Evolutionary conservation across 352 stramenopile species (phyloP).

Genomic region (Ochromonadaceae sp.): DNA sequence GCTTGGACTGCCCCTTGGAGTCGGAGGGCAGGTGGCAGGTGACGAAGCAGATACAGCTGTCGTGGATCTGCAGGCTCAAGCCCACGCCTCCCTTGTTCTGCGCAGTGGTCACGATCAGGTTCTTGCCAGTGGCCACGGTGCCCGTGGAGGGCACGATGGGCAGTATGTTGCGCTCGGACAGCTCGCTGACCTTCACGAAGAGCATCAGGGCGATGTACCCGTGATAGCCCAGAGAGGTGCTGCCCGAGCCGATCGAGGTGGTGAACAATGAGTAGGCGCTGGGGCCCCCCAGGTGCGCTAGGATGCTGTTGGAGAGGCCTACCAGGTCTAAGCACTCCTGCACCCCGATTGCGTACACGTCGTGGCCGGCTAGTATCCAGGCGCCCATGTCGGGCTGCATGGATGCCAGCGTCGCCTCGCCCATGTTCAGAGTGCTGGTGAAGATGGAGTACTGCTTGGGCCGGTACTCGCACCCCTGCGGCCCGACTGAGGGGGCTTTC

Average conservation of each 20-base stretch:
- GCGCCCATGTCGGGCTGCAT: constrained; percentile 17
- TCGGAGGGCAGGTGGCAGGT: constrained; percentile 66
- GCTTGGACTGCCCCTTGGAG: constrained; percentile 44
- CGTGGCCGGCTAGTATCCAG: constrained; percentile 61
- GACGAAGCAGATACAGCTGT: constrained; percentile 63
- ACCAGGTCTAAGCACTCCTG: constrained; percentile 68
- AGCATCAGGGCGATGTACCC: constrained; percentile 63
- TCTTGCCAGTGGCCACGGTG: constrained; percentile 17
- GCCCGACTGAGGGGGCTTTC: too few species aligned
- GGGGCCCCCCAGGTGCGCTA: constrained; percentile 30
- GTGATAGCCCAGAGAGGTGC: constrained; percentile 56
- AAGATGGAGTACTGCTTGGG: constrained; percentile 17
- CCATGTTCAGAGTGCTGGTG: constrained; percentile 2
- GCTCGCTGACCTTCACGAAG: constrained; percentile 48
- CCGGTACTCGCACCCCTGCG: background rate
- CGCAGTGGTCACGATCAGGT: constrained; percentile 35
- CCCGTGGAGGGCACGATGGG: background rate
- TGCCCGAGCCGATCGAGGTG: constrained; percentile 54
- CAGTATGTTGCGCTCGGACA: background rate
- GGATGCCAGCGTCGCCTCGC: background rate
- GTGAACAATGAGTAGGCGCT: constrained; percentile 53
- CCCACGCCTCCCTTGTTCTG: constrained; percentile 73
- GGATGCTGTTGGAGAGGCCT: constrained; percentile 47
- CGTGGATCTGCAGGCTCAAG: constrained; percentile 60
- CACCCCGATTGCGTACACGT: constrained; percentile 71